Conservation (phyloP, 306 rosid species). For the Dicorynia guianensis region DNA sequence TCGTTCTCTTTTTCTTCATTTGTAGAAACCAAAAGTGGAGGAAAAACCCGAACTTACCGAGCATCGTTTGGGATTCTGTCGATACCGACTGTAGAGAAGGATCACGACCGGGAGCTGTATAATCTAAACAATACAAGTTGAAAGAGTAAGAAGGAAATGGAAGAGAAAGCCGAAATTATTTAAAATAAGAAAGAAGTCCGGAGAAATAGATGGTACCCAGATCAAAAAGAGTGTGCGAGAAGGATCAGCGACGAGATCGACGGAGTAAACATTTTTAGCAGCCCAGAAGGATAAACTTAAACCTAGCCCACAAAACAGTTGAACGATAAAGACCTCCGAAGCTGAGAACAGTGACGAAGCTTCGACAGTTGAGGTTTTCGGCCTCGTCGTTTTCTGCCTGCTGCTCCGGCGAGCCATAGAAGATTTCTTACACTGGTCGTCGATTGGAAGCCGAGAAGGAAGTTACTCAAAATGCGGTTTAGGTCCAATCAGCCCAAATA, state of each 20-base stretch:
- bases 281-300: constrained; percentile 37
- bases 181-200: no score
- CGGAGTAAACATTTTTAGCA: constrained; percentile 34
- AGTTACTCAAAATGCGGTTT: neutral
- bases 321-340: constrained; percentile 36
- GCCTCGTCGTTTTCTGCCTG: constrained; percentile 21
- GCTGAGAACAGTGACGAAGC: constrained; percentile 25
- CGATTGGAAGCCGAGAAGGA: neutral
- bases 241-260: constrained; percentile 44
- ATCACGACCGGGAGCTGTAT: constrained; percentile 47
- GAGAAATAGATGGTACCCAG: constrained; percentile 43
- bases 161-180: neutral
- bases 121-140: constrained; percentile 36
- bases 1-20: neutral
- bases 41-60: constrained; percentile 31
- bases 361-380: neutral
- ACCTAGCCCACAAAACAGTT: constrained; percentile 27
- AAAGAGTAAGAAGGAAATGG: neutral
- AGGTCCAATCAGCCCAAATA: neutral
- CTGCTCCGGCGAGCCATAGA: constrained; percentile 41
- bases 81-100: constrained; percentile 49
- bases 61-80: constrained; percentile 40
- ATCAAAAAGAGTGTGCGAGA: constrained; percentile 53
- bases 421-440: neutral
- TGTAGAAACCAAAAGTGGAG: neutral